A percentile compares a stretch with the other conserved stretches of the same genome.
Conservation (phyloP, 164 flowering plant genomes). For the Buxus sempervirens region DNA sequence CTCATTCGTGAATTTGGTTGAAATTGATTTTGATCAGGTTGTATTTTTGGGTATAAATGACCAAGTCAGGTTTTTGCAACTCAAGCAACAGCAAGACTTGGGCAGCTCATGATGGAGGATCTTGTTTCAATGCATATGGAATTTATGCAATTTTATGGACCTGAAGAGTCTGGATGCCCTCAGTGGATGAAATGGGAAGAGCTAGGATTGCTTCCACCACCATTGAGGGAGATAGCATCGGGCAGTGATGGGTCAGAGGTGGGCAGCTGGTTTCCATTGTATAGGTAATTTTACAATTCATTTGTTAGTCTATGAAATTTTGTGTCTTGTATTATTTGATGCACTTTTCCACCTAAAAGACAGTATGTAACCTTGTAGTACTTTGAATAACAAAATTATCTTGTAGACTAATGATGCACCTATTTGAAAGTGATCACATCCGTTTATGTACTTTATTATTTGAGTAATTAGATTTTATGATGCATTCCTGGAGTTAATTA, state of each 20-base stretch:
- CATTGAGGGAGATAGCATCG: conserved; percentile 39
- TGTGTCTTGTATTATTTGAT: neutral
- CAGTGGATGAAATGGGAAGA: conserved; percentile 73
- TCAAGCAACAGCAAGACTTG: conserved; percentile 66
- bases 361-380: no score
- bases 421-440: no score
- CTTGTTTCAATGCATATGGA: conserved; percentile 81
- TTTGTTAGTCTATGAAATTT: neutral
- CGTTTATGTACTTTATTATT: no score
- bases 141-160: conserved; percentile 67
- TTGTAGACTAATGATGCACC: no score
- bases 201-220: conserved; percentile 53
- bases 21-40: conserved; percentile 7
- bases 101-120: conserved; percentile 84
- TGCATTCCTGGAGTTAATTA: no score
- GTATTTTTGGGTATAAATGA: conserved; percentile 6
- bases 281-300: conserved; percentile 44
- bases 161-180: conserved; percentile 43
- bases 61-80: conserved; percentile 67
- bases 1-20: neutral
- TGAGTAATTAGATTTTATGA: no score
- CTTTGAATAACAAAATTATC: no score
- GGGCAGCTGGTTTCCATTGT: conserved; percentile 75
- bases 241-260: conserved; percentile 59
- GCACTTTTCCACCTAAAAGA: no score